phyloP scores from a whole-genome alignment of 129 eudicot species.

The Pittosporum tobira region DNA sequence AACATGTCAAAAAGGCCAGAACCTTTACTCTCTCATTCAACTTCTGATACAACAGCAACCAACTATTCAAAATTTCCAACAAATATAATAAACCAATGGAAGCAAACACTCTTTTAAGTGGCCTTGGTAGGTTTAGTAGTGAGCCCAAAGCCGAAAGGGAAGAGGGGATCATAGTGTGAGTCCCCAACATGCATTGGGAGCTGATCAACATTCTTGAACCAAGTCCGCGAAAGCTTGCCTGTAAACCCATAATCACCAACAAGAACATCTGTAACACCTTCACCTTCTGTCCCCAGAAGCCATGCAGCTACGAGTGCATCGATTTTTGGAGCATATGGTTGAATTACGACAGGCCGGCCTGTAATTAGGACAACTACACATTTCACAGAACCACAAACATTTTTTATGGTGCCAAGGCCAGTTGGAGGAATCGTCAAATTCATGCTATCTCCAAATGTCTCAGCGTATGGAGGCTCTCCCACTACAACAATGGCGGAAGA shows the following conservation, averaged over 20 bases:
- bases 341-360: slow-evolving; percentile 68
- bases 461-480: slow-evolving; percentile 81
- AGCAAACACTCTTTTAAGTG: too few species aligned
- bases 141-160: slow-evolving; percentile 63
- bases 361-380: slow-evolving; percentile 64
- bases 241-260: slow-evolving; percentile 73
- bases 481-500: slow-evolving; percentile 73
- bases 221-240: slow-evolving; percentile 59
- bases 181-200: slow-evolving; percentile 46
- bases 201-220: slow-evolving; percentile 78
- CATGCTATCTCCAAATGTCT: slow-evolving; percentile 59
- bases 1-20: too few species aligned
- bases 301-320: slow-evolving; percentile 77
- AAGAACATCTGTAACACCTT: slow-evolving; percentile 67
- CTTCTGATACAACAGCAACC: too few species aligned
- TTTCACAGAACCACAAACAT: slow-evolving; percentile 53
- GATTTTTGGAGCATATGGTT: slow-evolving; percentile 46
- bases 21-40: too few species aligned
- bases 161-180: slow-evolving; percentile 57
- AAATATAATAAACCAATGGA: too few species aligned
- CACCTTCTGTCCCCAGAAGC: slow-evolving; percentile 75
- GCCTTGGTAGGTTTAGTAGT: slow-evolving; percentile 38
- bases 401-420: slow-evolving; percentile 47
- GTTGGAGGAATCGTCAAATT: slow-evolving; percentile 55
- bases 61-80: too few species aligned